Conservation (phyloP, 2,329 filamentous ascomycete genomes). For the Metarhizium guizhouense region DNA sequence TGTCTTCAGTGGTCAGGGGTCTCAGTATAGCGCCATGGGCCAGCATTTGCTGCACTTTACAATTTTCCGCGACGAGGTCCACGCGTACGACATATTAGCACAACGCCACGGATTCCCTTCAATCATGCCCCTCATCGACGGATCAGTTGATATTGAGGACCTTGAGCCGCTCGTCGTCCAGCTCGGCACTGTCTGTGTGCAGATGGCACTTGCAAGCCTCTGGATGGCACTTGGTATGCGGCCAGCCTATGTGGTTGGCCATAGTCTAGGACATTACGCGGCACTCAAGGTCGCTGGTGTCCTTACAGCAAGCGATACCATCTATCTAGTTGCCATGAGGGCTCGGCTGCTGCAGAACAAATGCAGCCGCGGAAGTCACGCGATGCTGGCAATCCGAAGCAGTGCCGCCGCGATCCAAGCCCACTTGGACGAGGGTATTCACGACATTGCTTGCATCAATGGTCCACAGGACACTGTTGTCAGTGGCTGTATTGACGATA, state of each 20-base stretch:
- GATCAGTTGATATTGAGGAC: conserved; percentile 13
- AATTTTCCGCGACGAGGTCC: conserved; percentile 29
- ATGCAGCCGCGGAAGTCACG: conserved; percentile 59
- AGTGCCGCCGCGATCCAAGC: conserved; percentile 28
- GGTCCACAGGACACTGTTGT: conserved; percentile 67
- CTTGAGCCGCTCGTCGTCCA: conserved; percentile 32
- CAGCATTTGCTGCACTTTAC: conserved; percentile 16
- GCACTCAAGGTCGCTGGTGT: conserved; percentile 61
- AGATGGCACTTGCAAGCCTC: conserved; percentile 47
- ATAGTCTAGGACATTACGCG: conserved; percentile 34
- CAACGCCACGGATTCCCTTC: conserved; percentile 43
- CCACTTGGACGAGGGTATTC: conserved; percentile 12
- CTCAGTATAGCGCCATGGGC: conserved; percentile 17
- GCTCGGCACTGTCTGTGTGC: conserved; percentile 41
- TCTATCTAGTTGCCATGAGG: conserved; percentile 62
- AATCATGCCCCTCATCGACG: conserved; percentile 39
- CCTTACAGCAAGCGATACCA: conserved; percentile 60
- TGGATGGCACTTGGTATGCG: conserved; percentile 45
- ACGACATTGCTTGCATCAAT: conserved; percentile 47
- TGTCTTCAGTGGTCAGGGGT: conserved; percentile 34
- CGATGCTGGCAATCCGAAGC: conserved; percentile 37
- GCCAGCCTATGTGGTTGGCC: conserved; percentile 46
- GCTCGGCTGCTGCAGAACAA: conserved; percentile 57
- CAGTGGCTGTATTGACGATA: conserved; percentile 36
- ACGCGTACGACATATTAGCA: conserved; percentile 34